Base-by-base conservation (phyloP, 2,329 filamentous ascomycete genomes). In the Lachnellula occidentalis region DNA sequence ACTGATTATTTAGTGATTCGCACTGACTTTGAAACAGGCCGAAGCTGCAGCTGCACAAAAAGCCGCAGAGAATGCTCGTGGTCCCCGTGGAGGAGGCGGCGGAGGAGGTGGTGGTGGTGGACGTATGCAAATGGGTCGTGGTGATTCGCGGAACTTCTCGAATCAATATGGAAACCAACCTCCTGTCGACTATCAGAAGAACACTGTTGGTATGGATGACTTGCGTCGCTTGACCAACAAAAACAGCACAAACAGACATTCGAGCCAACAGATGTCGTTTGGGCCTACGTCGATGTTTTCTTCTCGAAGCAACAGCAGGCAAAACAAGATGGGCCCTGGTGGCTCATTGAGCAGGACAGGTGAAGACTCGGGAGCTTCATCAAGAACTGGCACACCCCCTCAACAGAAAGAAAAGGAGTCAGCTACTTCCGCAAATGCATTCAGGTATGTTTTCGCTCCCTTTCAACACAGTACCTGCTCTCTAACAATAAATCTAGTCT, bases 171-270 rank as follows among this genome's bases (percentile, higher is more conserved):
- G 81, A 61, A 85, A 88, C 72, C 81, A 85, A 60, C 83, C 85
- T 50, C 90, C 88, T 51, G 79, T 80, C 53, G 84, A 88, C 66
- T 85, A 81, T 67, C 78, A 80, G 49, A 81, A 81, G 64, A 96
- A 94, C 76, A 88, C 88, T 65, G 87, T 99, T 62, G 89, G 85
- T 58, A 91, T 90, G 76, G 92, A 96, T 65, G 94, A 99, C 69
- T 81, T 99, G 56, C 86, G 90, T 60, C 89, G 90, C 65, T 81
- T 99, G 41, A 78, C 81, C 51, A 78, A 77, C 64, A 89, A 87
- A 74, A 78, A 78, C 43, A 56, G 48, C 31, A 76, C 78, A 48
- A 80, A 78, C 76, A 76, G 82, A 66, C 70, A 80, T 58, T 69
- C 85, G 70, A 79, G 83, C 78, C 73, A 85, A 73, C 78, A 83